Evolutionary conservation across 768 basidiomycete species (phyloP), one percentile per base, ranked within the genome.

Genomic region (Phanerochaete carnosa): DNA sequence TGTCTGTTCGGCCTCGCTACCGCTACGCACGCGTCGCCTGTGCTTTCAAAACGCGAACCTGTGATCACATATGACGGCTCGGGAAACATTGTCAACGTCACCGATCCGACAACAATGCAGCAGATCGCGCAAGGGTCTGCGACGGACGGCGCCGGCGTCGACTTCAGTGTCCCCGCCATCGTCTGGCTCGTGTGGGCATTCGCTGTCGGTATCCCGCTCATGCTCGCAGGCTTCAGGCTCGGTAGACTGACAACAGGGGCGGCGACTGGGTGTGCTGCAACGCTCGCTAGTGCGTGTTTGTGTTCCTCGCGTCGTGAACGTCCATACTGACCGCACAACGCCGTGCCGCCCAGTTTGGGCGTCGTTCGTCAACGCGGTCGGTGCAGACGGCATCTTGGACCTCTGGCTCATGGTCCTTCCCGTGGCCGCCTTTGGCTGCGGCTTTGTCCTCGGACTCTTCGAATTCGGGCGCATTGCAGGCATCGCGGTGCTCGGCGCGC

Each of bases 121-220:
- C 59, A 69, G 26, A 76, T 87, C 9, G 73, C 79, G 5, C 88
- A 89, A 69, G 82, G 82, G 0, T 58, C 74, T 4, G 87, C 81
- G 2, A 76, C 84, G 1, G 88, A 89, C 66, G 88, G 86, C 8
- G 75, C 80, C 30, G 87, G 88, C 6, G 71, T 73, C 8, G 76
- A 71, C 33, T 83, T 82, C 64, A 60, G 66, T 19, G 59, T 73
- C 1, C 71, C 83, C 25, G 83, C 86, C 1, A 47, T 85, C 13
- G 65, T 88, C 22, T 89, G 88, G 88, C 78, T 87, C 9, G 73
- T 65, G 8, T 86, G 84, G 62, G 77, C 76, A 28, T 76, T 84
- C 58, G 60, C 75, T 11, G 62, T 85, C 54, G 88, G 88, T 22
- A 37, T 73, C 5, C 85, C 85, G 2, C 76, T 89, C 65, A 73